Conservation (phyloP, 2,329 filamentous ascomycete genomes). For the Scopulariopsis brevicaulis region DNA sequence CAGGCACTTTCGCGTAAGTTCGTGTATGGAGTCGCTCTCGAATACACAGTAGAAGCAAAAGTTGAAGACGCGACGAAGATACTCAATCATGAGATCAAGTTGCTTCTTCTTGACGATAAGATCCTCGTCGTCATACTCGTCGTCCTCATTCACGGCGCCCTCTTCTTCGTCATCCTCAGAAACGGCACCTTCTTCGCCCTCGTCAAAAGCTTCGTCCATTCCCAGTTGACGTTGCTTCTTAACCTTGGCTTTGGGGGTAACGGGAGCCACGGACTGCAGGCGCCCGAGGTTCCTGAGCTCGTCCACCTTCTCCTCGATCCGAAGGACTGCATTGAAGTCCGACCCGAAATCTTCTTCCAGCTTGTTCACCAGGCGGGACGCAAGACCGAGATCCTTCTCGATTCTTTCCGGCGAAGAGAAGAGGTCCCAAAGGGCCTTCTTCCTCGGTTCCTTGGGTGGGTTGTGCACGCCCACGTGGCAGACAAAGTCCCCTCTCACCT, state of each 20-base stretch:
- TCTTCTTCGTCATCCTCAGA: conserved; percentile 28
- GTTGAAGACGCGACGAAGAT: conserved; percentile 90
- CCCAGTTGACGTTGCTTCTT: conserved; percentile 50
- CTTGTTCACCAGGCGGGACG: conserved; percentile 70
- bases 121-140: conserved; percentile 83
- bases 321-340: conserved; percentile 63
- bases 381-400: conserved; percentile 77
- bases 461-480: conserved; percentile 96
- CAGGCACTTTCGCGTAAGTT: conserved; percentile 89
- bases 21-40: conserved; percentile 93
- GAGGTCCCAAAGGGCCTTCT: conserved; percentile 94
- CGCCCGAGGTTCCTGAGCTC: conserved; percentile 65
- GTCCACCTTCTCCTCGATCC: conserved; percentile 80
- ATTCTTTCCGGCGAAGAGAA: conserved; percentile 92
- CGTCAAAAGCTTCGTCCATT: conserved; percentile 49
- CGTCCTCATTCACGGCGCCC: conserved; percentile 58
- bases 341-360: conserved; percentile 76
- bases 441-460: conserved; percentile 72
- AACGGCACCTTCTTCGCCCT: conserved; percentile 23
- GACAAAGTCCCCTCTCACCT: conserved; percentile 87
- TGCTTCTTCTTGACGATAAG: conserved; percentile 91
- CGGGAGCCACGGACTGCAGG: conserved; percentile 54
- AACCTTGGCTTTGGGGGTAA: conserved; percentile 44
- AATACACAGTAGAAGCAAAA: conserved; percentile 99
- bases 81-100: conserved; percentile 90